Base-by-base conservation (phyloP, 208 protist species). In the Naegleria lovaniensis region DNA sequence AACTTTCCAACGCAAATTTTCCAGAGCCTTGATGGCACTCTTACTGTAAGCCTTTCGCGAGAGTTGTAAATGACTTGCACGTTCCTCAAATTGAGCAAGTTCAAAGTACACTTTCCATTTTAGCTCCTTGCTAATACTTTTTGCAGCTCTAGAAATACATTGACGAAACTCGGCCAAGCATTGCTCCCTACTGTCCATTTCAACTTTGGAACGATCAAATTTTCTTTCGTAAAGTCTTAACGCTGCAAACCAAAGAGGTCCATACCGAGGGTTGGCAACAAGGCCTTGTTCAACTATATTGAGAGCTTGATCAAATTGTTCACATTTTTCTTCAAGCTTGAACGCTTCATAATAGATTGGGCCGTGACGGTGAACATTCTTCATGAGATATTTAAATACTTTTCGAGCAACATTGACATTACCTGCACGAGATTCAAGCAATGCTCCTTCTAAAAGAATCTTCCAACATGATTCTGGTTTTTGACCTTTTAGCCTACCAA, bases 41-140 rank as follows among this genome's bases (percentile, higher is more conserved):
- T 91, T 90, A 9, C 92, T 92, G 89, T 95, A 97, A 19, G 92
- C 92, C 39, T 83, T 90, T 39, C 95, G n/a, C 36, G 91, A 33
- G 9, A 88, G 39, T 4, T 92, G 58, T 0, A 96, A 85, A 88
- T 96, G 89, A 38, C 85, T 91, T 5, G 94, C 91, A 22, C 95
- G 85, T 85, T 96, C 95, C 85, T 96, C 95, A 22, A 95, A 86
- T 90, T 97, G 95, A 5, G 95, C 96, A 0, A 58, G 59, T 91
- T 97, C 96, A 85, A 96, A 96, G 90, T 94, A 93, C n/a, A 97
- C 92, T 93, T 96, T 96, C 96, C 96, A 97, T 25, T 95, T 93
- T 0, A 97, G 90, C 75, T 97, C 96, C 88, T 92, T 91, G 29
- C 90, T 92, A 58, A 95, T 93, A 48, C 67, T 67, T 75, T 39